phyloP scores from a whole-genome alignment of 768 basidiomycete species.

The Guyanaporus albipodus region DNA sequence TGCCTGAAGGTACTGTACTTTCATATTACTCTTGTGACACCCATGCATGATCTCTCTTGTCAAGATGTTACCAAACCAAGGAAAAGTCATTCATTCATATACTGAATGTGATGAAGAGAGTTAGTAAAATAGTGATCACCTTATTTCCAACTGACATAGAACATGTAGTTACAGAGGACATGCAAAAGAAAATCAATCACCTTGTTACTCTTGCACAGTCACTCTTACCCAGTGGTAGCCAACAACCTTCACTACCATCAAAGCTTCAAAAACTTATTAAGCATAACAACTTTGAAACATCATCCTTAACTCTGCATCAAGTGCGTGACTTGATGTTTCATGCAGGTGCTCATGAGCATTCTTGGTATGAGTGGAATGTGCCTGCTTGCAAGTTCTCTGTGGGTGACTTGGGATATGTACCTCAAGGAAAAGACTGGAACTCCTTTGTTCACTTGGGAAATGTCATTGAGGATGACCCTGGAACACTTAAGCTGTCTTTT shows the following conservation, averaged over 20 bases:
- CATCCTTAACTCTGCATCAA: slow-evolving; percentile 33
- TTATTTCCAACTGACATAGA: slow-evolving; percentile 1
- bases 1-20: slow-evolving; percentile 33
- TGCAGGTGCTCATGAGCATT: slow-evolving; percentile 34
- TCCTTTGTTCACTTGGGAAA: slow-evolving; percentile 40
- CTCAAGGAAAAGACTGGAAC: slow-evolving; percentile 32
- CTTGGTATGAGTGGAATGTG: slow-evolving; percentile 40
- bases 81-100: slow-evolving; percentile 29
- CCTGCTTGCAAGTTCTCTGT: slow-evolving; percentile 38
- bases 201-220: slow-evolving; percentile 37
- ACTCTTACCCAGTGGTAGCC: slow-evolving; percentile 36
- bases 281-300: slow-evolving; percentile 27
- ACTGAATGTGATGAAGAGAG: slow-evolving; percentile 20
- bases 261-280: slow-evolving; percentile 34
- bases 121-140: slow-evolving; percentile 1
- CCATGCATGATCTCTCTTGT: neutral
- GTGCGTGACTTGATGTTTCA: slow-evolving; percentile 38
- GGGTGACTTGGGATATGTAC: slow-evolving; percentile 46
- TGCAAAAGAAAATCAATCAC: slow-evolving; percentile 39
- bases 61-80: slow-evolving; percentile 43
- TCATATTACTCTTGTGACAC: neutral
- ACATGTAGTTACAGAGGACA: slow-evolving; percentile 33
- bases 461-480: slow-evolving; percentile 31
- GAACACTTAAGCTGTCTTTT: slow-evolving; percentile 18
- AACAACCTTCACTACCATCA: slow-evolving; percentile 29